Conservation (phyloP, 345 rosid species). For the Rhizophora mangle region DNA sequence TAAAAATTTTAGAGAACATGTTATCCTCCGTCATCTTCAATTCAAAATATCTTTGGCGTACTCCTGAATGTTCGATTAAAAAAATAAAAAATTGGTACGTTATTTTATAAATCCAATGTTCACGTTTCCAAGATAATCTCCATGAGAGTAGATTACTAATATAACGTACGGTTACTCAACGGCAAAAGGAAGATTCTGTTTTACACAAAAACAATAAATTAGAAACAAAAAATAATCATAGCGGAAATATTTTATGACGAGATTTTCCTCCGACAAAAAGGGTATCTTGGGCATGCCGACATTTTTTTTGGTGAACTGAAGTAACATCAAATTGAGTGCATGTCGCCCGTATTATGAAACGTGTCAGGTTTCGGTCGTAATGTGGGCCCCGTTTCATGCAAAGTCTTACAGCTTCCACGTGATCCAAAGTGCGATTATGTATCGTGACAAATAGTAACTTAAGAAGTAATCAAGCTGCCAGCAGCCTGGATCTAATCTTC, state of each 20-base stretch:
- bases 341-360: slow-evolving; percentile 32
- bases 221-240: not conserved
- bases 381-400: slow-evolving; percentile 31
- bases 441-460: slow-evolving; percentile 28
- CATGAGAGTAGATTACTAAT: too few species aligned
- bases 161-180: too few species aligned
- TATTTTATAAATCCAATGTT: too few species aligned
- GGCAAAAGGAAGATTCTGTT: too few species aligned
- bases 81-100: too few species aligned
- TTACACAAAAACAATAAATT: not conserved
- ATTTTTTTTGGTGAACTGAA: slow-evolving; percentile 17
- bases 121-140: too few species aligned
- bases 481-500: slow-evolving; percentile 24
- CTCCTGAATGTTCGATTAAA: too few species aligned
- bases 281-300: not conserved
- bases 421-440: slow-evolving; percentile 27
- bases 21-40: too few species aligned
- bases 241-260: not conserved
- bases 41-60: too few species aligned
- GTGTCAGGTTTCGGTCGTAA: slow-evolving; percentile 40
- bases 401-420: slow-evolving; percentile 47
- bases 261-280: not conserved
- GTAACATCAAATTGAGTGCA: slow-evolving; percentile 22
- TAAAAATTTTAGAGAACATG: too few species aligned
- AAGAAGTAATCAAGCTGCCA: slow-evolving; percentile 25